Conservation (phyloP, 306 rosid genomes). For the Casuarina cunninghamiana region DNA sequence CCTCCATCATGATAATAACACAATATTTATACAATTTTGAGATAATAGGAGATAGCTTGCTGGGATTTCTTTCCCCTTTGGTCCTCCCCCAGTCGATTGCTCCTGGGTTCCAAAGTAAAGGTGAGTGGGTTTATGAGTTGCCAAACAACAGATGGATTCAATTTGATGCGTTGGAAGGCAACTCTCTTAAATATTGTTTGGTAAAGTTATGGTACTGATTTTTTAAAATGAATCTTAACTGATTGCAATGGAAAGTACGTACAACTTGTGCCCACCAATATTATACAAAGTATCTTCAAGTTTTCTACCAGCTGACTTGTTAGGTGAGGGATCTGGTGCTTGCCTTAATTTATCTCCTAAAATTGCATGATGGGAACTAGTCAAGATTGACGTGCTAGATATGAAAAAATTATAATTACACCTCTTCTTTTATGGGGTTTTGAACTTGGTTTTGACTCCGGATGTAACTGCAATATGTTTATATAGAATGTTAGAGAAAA, state of each 20-base stretch:
- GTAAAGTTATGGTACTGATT: not conserved
- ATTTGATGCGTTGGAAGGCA: not conserved
- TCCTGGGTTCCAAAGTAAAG: not conserved
- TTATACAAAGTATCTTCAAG: not conserved
- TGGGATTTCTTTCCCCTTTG: not conserved
- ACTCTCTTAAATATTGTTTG: not conserved
- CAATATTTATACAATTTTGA: no score
- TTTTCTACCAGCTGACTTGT: not conserved
- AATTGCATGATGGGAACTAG: no score
- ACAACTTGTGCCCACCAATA: constrained; percentile 1
- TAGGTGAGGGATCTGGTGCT: not conserved
- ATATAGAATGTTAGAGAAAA: no score
- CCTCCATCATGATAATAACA: not conserved
- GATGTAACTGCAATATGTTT: no score
- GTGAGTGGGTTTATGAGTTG: not conserved
- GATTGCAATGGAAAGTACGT: not conserved
- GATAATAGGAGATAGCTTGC: not conserved
- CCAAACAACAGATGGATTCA: no score
- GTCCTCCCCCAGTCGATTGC: not conserved
- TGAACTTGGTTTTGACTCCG: no score
- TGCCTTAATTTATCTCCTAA: not conserved
- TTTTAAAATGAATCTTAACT: not conserved
- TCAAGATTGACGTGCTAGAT: no score
- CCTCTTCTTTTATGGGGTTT: no score
- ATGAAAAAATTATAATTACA: no score